These are phyloP conservation scores for Spizellomyces punctatus DNA, from an alignment of 192 early-diverging fungal species.

Conservation along the genomic window DNA sequence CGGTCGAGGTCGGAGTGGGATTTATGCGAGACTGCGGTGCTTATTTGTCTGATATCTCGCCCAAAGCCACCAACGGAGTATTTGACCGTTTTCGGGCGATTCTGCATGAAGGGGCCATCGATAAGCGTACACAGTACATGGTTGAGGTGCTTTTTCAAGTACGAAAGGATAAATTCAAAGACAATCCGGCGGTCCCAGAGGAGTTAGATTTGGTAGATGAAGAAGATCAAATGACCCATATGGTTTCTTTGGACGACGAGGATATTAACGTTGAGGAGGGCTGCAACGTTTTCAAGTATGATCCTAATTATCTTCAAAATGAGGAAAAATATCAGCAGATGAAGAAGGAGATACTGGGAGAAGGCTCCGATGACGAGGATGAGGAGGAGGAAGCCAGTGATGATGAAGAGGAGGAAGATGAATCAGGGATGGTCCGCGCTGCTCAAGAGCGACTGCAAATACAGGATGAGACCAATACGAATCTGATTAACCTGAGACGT, in stretches of 20 bases:
- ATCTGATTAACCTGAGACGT: slow-evolving; percentile 83
- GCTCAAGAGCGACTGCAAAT: slow-evolving; percentile 60
- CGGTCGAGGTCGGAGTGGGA: slow-evolving; percentile 93
- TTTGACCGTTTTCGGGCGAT: slow-evolving; percentile 92
- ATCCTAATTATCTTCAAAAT: slow-evolving; percentile 77
- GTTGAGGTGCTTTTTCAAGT: slow-evolving; percentile 96
- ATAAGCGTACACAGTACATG: slow-evolving; percentile 96
- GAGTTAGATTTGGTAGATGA: slow-evolving; percentile 92
- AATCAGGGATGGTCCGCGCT: slow-evolving; percentile 47
- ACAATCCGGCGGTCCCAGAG: slow-evolving; percentile 72
- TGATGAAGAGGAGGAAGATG: slow-evolving; percentile 58
- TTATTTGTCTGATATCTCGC: slow-evolving; percentile 75
- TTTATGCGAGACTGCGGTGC: slow-evolving; percentile 90
- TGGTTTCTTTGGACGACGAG: slow-evolving; percentile 79
- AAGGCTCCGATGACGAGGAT: slow-evolving; percentile 50
- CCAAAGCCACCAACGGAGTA: slow-evolving; percentile 76
- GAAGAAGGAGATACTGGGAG: slow-evolving; percentile 85
- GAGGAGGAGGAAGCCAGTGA: slow-evolving; percentile 47
- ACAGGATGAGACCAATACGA: slow-evolving; percentile 87
- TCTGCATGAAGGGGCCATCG: slow-evolving; percentile 90
- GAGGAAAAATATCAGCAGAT: slow-evolving; percentile 83
- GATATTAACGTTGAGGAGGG: slow-evolving; percentile 78
- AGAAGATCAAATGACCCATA: slow-evolving; percentile 94
- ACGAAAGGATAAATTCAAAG: slow-evolving; percentile 91
- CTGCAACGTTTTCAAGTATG: slow-evolving; percentile 83